phyloP scores from a whole-genome alignment of 192 early-diverging fungal genomes.

The Linnemannia hyalina region DNA sequence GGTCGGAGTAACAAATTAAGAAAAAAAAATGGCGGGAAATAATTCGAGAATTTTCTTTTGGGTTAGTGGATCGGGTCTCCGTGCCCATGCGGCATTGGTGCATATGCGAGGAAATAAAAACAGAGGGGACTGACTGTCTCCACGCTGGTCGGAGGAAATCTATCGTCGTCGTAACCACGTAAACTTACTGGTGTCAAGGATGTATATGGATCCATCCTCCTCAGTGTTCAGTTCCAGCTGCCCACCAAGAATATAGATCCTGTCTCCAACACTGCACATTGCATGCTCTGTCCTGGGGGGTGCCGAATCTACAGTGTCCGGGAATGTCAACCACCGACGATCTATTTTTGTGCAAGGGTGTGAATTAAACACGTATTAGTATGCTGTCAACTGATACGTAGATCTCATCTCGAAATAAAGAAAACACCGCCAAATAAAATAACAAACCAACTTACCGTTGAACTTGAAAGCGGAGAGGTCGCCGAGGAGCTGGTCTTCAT shows the following conservation, averaged over 20 bases:
- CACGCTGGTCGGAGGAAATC: background rate
- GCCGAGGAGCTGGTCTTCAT: slow-evolving; percentile 57
- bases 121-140: background rate
- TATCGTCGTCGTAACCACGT: background rate
- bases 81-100: background rate
- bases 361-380: background rate
- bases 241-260: slow-evolving; percentile 69
- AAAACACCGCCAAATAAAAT: background rate
- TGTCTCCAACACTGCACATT: slow-evolving; percentile 60
- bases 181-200: slow-evolving; percentile 54
- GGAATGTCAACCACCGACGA: slow-evolving; percentile 69
- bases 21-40: slow-evolving; percentile 10
- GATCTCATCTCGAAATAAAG: background rate
- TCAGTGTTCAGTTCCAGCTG: slow-evolving; percentile 55
- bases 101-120: background rate
- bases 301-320: slow-evolving; percentile 65
- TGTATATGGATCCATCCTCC: slow-evolving; percentile 30
- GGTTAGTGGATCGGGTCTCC: background rate
- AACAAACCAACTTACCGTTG: slow-evolving; percentile 46
- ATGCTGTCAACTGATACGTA: background rate
- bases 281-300: slow-evolving; percentile 60
- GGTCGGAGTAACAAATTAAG: background rate
- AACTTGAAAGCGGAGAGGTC: slow-evolving; percentile 70
- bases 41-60: background rate
- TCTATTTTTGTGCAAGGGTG: slow-evolving; percentile 19